Evolutionary conservation across 306 rosid species (phyloP).

Genomic region (Lupinus albus): DNA sequence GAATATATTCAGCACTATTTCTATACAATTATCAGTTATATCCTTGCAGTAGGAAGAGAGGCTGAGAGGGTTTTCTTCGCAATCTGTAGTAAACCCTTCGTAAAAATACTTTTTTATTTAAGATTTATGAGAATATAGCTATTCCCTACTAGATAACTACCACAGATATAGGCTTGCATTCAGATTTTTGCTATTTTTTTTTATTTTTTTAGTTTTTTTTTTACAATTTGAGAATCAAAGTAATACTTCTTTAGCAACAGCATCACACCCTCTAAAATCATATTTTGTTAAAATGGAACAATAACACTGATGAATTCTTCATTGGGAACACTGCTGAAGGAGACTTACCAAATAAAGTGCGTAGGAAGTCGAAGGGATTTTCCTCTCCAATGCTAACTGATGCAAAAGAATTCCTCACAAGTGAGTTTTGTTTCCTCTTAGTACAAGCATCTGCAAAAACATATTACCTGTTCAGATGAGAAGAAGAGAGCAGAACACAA

Average conservation of each 20-base stretch:
- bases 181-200: neutral
- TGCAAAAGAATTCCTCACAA: constrained; percentile 68
- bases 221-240: neutral
- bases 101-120: neutral
- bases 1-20: neutral
- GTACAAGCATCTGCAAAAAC: constrained; percentile 65
- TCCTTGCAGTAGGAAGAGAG: neutral
- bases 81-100: constrained; percentile 5
- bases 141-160: neutral
- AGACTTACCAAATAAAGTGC: constrained; percentile 72
- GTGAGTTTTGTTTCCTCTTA: constrained; percentile 48
- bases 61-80: neutral
- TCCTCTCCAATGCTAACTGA: constrained; percentile 67
- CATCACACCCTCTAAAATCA: constrained; percentile 10
- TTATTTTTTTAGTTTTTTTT: neutral
- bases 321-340: constrained; percentile 7
- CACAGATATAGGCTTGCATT: neutral
- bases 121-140: constrained; percentile 4
- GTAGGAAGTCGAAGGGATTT: constrained; percentile 82
- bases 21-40: neutral
- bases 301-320: constrained; percentile 1
- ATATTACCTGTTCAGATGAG: constrained; percentile 44
- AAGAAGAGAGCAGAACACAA: constrained; percentile 34
- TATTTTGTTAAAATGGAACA: constrained; percentile 3
- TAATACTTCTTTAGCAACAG: neutral